Evolutionary conservation across 148 eudicot species (phyloP).

Genomic region (Nepenthes gracilis): DNA sequence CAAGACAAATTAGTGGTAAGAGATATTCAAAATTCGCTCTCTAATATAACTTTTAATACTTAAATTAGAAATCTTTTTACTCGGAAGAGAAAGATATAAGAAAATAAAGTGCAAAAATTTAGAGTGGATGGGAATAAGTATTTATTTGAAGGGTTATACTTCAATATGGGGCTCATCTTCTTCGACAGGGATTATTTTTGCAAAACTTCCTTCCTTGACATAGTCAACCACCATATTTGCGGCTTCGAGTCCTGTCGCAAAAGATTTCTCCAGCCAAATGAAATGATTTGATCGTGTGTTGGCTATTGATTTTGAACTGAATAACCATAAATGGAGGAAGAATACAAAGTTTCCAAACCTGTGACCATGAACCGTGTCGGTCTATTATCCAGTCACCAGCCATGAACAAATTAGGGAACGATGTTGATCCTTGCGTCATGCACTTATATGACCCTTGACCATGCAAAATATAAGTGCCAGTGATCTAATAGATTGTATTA

Average conservation of each 20-base stretch:
- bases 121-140: too few species aligned
- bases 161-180: too few species aligned
- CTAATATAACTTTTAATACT: too few species aligned
- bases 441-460: conserved; percentile 58
- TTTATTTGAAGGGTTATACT: too few species aligned
- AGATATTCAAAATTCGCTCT: too few species aligned
- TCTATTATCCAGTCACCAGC: conserved; percentile 79
- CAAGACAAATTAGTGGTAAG: too few species aligned
- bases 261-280: conserved; percentile 47
- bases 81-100: too few species aligned
- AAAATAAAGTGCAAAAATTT: too few species aligned
- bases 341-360: conserved; percentile 20
- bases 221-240: conserved; percentile 21
- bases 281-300: neutral
- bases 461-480: neutral
- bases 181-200: too few species aligned
- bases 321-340: neutral
- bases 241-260: conserved; percentile 70
- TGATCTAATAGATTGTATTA: neutral
- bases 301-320: neutral
- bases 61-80: too few species aligned
- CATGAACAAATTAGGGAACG: conserved; percentile 63
- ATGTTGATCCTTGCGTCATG: conserved; percentile 61
- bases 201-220: too few species aligned
- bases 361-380: conserved; percentile 73